These are phyloP conservation scores for Daldinia bambusicola DNA, from an alignment of 495 filamentous ascomycete species.

Conservation along the genomic window DNA sequence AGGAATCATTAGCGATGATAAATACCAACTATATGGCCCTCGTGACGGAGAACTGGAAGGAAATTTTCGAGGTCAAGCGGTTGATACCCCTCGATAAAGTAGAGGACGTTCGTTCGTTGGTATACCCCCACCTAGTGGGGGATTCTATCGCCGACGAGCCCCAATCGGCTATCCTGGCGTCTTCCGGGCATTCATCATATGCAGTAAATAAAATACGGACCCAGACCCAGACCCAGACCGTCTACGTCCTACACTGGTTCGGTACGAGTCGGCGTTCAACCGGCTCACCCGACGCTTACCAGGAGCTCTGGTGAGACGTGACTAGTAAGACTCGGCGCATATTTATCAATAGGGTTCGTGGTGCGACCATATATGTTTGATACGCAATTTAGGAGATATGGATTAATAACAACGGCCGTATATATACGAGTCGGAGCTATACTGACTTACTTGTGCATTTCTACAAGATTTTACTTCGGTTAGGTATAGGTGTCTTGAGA, in stretches of 20 bases:
- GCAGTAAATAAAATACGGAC: constrained; percentile 13
- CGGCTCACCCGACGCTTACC: not conserved
- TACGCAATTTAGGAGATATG: constrained; percentile 5
- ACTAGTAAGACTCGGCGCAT: constrained; percentile 2
- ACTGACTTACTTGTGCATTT: not conserved
- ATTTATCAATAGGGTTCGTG: constrained; percentile 1
- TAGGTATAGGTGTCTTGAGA: constrained; percentile 1
- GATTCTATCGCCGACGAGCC: constrained; percentile 13
- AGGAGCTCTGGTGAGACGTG: not conserved
- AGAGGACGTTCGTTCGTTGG: constrained; percentile 10
- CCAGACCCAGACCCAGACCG: not conserved
- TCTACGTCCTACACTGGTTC: constrained; percentile 9
- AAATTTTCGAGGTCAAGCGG: constrained; percentile 5
- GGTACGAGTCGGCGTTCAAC: not conserved
- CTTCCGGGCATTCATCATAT: constrained; percentile 7
- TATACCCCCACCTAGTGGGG: constrained; percentile 20
- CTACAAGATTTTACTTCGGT: constrained; percentile 1
- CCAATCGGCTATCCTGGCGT: constrained; percentile 34
- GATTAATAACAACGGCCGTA: constrained; percentile 1
- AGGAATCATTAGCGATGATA: not conserved
- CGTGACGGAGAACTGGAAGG: not conserved
- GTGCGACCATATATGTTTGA: not conserved
- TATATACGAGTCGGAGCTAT: not conserved
- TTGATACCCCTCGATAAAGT: constrained; percentile 23
- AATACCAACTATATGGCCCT: constrained; percentile 1